These are phyloP conservation scores for Primulina huaijiensis DNA, from an alignment of 257 asterid genomes.

Conservation along the genomic window DNA sequence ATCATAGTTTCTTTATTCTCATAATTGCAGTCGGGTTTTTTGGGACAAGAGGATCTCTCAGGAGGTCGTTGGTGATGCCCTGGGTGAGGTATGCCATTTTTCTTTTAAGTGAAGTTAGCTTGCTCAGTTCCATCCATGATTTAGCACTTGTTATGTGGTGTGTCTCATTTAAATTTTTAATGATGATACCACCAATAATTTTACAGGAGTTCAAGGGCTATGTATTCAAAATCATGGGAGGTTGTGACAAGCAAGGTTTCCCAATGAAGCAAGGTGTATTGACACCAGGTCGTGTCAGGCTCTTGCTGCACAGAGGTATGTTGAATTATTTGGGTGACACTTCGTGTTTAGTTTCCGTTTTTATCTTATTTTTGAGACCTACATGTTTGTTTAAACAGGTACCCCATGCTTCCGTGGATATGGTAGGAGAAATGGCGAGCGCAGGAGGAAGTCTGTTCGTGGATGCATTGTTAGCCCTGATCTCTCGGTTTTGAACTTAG, in stretches of 20 bases:
- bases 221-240: conserved; percentile 58
- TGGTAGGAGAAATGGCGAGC: conserved; percentile 29
- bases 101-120: neutral
- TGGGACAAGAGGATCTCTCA: conserved; percentile 50
- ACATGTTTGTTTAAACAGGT: conserved; percentile 13
- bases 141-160: neutral
- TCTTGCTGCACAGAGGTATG: conserved; percentile 45
- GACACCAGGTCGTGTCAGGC: conserved; percentile 55
- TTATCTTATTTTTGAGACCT: neutral
- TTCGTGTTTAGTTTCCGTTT: no score
- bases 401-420: conserved; percentile 27
- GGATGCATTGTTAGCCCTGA: conserved; percentile 11
- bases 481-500: conserved; percentile 22
- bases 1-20: neutral
- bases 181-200: neutral
- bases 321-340: neutral
- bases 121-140: neutral
- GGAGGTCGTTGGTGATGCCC: conserved; percentile 44
- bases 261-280: conserved; percentile 65
- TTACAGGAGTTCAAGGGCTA: conserved; percentile 50
- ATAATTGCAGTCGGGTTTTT: conserved; percentile 40
- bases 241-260: conserved; percentile 61
- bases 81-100: conserved; percentile 43
- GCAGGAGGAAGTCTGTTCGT: conserved; percentile 29
- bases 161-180: neutral